Conservation (phyloP, 345 rosid genomes). For the Eucalyptus microcorys region DNA sequence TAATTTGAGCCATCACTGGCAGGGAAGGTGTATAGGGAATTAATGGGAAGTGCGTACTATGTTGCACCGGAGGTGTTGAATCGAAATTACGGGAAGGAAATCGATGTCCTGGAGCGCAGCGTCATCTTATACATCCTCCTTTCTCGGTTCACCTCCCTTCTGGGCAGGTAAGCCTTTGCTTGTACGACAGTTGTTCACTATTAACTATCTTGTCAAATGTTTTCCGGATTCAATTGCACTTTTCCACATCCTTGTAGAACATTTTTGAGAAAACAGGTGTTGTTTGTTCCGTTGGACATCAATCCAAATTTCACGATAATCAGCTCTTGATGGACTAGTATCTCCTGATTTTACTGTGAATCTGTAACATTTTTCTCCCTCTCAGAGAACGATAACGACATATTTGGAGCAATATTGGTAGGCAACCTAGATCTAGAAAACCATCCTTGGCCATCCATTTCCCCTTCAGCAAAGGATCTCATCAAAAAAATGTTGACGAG, state of each 20-base stretch:
- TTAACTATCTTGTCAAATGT: neutral
- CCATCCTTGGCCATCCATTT: slow-evolving; percentile 72
- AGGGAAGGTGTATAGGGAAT: slow-evolving; percentile 57
- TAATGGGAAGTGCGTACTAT: slow-evolving; percentile 83
- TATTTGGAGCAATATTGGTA: slow-evolving; percentile 34
- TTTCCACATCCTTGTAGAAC: neutral
- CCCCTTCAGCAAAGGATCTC: slow-evolving; percentile 70
- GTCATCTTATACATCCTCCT: slow-evolving; percentile 87
- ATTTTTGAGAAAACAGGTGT: neutral
- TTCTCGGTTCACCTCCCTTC: slow-evolving; percentile 88
- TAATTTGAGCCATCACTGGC: neutral
- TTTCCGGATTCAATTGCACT: neutral
- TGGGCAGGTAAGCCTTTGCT: slow-evolving; percentile 56
- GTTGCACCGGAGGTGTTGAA: slow-evolving; percentile 85
- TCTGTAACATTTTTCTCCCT: neutral
- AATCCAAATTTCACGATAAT: neutral
- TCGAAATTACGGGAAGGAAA: slow-evolving; percentile 75
- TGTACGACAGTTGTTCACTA: neutral
- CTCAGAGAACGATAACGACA: slow-evolving; percentile 61
- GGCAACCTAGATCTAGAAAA: slow-evolving; percentile 58
- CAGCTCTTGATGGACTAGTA: neutral
- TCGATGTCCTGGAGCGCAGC: slow-evolving; percentile 88
- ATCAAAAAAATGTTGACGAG: slow-evolving; percentile 47
- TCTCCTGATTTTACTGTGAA: neutral
- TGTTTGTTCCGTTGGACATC: neutral